Evolutionary conservation across 192 early-diverging fungal genomes (phyloP).

Genomic region (Jimgerdemannia lactiflua): DNA sequence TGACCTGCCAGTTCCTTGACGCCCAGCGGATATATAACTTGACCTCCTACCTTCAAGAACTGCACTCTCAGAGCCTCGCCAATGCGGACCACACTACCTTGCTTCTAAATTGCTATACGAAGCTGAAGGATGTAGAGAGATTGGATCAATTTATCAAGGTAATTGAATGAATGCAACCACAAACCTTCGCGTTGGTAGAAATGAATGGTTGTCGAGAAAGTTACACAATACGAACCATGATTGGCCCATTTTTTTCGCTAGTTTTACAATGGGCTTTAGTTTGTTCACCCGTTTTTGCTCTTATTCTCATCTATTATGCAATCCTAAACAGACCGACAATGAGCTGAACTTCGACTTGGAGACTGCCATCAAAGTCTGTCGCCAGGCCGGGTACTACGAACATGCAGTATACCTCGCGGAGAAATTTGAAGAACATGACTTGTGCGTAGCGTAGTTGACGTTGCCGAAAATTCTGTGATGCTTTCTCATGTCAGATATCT

Average conservation of each 20-base stretch:
- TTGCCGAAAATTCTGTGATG: neutral
- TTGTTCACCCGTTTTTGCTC: neutral
- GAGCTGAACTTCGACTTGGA: slow-evolving; percentile 91
- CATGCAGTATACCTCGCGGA: slow-evolving; percentile 92
- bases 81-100: slow-evolving; percentile 96
- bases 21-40: slow-evolving; percentile 91
- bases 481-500: neutral
- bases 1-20: slow-evolving; percentile 65
- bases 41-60: slow-evolving; percentile 83
- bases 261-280: neutral
- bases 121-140: slow-evolving; percentile 82
- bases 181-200: neutral
- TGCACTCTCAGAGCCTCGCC: slow-evolving; percentile 84
- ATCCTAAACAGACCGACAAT: slow-evolving; percentile 51
- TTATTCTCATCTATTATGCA: neutral
- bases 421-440: slow-evolving; percentile 76
- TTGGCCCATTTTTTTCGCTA: neutral
- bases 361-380: slow-evolving; percentile 91
- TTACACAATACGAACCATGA: neutral
- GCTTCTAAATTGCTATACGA: slow-evolving; percentile 96
- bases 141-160: slow-evolving; percentile 88
- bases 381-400: slow-evolving; percentile 85
- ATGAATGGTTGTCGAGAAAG: neutral
- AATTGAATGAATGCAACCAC: neutral
- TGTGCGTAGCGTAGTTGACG: slow-evolving; percentile 36